A percentile compares a stretch with the other conserved stretches of the same genome.
Conservation (phyloP, 73 alveolate genomes). For the Loxodes magnus region DNA sequence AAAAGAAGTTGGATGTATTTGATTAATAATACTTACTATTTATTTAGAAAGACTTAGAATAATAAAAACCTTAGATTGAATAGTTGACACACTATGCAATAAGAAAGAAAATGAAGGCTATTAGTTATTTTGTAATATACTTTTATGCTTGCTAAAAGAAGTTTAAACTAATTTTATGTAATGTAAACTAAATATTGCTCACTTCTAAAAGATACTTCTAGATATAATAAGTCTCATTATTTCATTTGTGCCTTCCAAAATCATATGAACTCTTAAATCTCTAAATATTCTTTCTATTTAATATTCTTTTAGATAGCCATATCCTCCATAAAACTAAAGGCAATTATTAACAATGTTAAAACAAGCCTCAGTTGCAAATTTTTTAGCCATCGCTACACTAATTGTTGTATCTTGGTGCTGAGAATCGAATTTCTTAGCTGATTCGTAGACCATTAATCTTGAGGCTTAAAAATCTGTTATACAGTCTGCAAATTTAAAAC, state of each 20-base stretch:
- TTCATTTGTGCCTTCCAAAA: slow-evolving; percentile 83
- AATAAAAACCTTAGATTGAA: too few relatives aligned
- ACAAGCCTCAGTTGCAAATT: slow-evolving; percentile 66
- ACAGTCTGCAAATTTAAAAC: slow-evolving; percentile 64
- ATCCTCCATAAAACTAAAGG: slow-evolving; percentile 78
- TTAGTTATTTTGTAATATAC: too few relatives aligned
- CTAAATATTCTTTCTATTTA: slow-evolving; percentile 64
- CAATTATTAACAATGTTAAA: slow-evolving; percentile 56
- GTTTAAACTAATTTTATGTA: too few relatives aligned
- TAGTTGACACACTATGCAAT: too few relatives aligned
- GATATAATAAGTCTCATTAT: slow-evolving; percentile 64
- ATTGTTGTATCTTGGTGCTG: slow-evolving; percentile 37
- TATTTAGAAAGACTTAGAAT: too few relatives aligned
- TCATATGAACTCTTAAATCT: slow-evolving; percentile 70
- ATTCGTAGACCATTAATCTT: slow-evolving; percentile 59
- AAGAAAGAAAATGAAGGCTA: too few relatives aligned
- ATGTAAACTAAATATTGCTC: too few relatives aligned
- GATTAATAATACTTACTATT: too few relatives aligned
- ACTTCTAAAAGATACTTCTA: neutral
- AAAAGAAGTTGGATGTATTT: too few relatives aligned
- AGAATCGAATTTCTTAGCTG: slow-evolving; percentile 55
- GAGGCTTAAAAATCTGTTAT: slow-evolving; percentile 57
- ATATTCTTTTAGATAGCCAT: slow-evolving; percentile 71
- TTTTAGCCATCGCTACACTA: slow-evolving; percentile 80
- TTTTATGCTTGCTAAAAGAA: too few relatives aligned